Conservation (phyloP, 1,284 basidiomycete species). For the Ceratobasidium sp. region DNA sequence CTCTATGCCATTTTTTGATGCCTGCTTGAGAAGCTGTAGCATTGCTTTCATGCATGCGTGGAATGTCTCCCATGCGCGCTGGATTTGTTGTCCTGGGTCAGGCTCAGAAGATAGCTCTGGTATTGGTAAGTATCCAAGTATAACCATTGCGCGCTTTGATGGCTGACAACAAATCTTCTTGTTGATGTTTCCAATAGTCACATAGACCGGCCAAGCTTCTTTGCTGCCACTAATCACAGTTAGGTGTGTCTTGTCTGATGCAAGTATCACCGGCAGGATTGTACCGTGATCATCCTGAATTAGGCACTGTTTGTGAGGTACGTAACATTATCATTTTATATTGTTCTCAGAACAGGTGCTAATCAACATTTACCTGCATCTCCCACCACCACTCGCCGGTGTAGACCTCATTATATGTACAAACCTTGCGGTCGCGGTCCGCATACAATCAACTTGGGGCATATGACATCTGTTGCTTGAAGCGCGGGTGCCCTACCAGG, state of each 20-base stretch:
- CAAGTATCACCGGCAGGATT: slow-evolving; percentile 43
- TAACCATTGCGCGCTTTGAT: neutral
- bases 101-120: neutral
- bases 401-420: slow-evolving; percentile 32
- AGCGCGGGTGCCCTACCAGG: neutral
- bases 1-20: slow-evolving; percentile 58
- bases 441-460: neutral
- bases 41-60: slow-evolving; percentile 60
- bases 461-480: neutral
- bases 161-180: neutral
- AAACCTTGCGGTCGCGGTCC: neutral
- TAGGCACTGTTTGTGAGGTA: neutral
- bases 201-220: slow-evolving; percentile 47
- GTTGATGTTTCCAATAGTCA: slow-evolving; percentile 45
- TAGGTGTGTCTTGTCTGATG: slow-evolving; percentile 46
- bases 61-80: slow-evolving; percentile 55
- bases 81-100: neutral
- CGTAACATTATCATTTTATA: neutral
- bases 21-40: slow-evolving; percentile 56
- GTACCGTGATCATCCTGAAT: slow-evolving; percentile 40
- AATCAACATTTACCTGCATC: slow-evolving; percentile 28
- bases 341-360: no score
- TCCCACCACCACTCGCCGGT: slow-evolving; percentile 40
- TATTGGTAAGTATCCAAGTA: slow-evolving; percentile 17
- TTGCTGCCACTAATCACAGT: slow-evolving; percentile 41